Evolutionary conservation across 208 protist genomes (phyloP).

Genomic region (Acanthamoeba rhysodes): DNA sequence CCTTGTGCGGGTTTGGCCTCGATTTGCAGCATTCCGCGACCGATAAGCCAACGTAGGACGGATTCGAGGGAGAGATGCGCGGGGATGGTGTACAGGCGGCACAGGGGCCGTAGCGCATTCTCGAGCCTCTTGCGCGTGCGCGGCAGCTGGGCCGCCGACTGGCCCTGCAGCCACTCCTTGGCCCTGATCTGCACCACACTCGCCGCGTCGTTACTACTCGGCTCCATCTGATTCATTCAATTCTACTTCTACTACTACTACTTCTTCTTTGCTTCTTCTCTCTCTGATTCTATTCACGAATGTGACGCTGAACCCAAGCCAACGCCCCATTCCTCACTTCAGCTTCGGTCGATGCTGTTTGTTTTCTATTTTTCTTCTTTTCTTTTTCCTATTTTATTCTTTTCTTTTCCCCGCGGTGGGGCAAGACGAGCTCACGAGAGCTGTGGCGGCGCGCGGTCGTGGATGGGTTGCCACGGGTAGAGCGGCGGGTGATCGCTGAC

Average conservation of each 20-base stretch:
- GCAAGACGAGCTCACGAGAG: too few species aligned
- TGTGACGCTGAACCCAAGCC: too few species aligned
- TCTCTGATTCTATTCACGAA: too few species aligned
- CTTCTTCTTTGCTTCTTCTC: too few species aligned
- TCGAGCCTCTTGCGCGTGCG: not conserved
- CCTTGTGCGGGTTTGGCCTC: not conserved
- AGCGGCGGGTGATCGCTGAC: not conserved
- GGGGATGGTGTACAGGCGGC: not conserved
- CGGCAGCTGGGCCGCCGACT: not conserved
- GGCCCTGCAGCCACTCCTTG: not conserved
- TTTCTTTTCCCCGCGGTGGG: too few species aligned
- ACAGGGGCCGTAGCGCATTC: not conserved
- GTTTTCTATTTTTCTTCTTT: too few species aligned
- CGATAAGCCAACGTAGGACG: not conserved
- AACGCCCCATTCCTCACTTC: too few species aligned
- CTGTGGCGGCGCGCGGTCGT: not conserved
- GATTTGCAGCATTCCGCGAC: not conserved
- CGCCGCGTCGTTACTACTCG: too few species aligned
- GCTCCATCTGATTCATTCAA: too few species aligned
- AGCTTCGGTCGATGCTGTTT: too few species aligned
- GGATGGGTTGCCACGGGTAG: constrained; percentile 50
- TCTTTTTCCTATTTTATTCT: too few species aligned
- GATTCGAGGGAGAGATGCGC: not conserved
- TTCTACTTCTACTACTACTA: too few species aligned
- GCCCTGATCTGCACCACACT: not conserved